Conservation (phyloP, 371 early-diverging fungal genomes). For the Basidiobolus meristosporus region DNA sequence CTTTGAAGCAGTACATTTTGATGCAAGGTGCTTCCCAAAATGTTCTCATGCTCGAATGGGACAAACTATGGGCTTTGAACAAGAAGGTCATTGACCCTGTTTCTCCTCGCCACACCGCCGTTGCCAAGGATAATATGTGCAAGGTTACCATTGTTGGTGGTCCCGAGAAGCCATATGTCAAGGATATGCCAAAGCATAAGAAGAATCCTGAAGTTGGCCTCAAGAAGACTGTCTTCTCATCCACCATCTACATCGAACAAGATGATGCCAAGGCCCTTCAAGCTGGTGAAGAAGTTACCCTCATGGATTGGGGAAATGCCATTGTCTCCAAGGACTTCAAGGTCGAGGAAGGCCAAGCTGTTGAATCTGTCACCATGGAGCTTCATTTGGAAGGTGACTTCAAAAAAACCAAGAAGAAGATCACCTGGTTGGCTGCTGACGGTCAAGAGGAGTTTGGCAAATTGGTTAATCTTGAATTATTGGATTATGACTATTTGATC, state of each 20-base stretch:
- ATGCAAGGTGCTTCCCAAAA: conserved; percentile 99
- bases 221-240: conserved; percentile 69
- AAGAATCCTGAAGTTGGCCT: conserved; percentile 87
- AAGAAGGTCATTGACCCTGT: conserved; percentile 94
- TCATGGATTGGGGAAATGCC: conserved; percentile 99
- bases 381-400: conserved; percentile 92
- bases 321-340: conserved; percentile 42
- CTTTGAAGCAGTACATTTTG: conserved; percentile 92
- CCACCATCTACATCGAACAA: conserved; percentile 67
- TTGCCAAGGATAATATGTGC: conserved; percentile 40
- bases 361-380: conserved; percentile 26
- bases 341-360: conserved; percentile 19
- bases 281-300: conserved; percentile 84
- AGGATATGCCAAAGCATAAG: conserved; percentile 76
- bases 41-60: conserved; percentile 92
- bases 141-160: conserved; percentile 43
- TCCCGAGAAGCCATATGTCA: conserved; percentile 25
- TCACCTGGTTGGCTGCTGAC: conserved; percentile 87
- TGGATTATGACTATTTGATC: conserved; percentile 91
- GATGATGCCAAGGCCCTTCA: conserved; percentile 75
- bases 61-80: conserved; percentile 99
- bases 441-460: conserved; percentile 11
- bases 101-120: conserved; percentile 81
- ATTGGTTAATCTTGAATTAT: conserved; percentile 39
- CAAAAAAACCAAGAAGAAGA: conserved; percentile 97